Base-by-base conservation (phyloP, 1,284 basidiomycete genomes). In the Cutaneotrichosporon sp. region DNA sequence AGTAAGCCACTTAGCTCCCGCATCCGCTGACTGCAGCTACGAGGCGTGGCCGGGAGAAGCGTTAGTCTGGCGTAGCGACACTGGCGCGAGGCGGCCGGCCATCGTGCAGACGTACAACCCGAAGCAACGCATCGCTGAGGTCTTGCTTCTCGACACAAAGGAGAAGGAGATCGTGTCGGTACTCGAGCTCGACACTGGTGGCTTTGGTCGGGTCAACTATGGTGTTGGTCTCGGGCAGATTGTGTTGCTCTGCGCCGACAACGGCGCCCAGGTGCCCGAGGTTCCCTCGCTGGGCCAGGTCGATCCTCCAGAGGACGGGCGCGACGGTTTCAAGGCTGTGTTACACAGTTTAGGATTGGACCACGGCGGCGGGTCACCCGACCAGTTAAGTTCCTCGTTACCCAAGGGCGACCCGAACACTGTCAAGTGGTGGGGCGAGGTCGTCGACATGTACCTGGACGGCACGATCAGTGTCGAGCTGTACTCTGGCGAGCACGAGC, bases 1-100 rank as follows among this genome's bases (percentile, higher is more conserved):
- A 82, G 69, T 78, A 69, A 68, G 74, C 69, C 1, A 8, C 4
- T 2, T 16, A 6, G 10, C 14, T 18, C 8, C 8, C 9, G 7
- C 7, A 31, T n/a, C n/a, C n/a, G 36, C 58, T 64, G 25, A 64
- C 58, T n/a, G 18, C 29, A 64, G 57, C 43, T 74, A 76, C 56
- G 73, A 74, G 58, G 60, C 69, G 11, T 76, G 91, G 91, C 93
- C 93, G 4, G 93, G 94, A 29, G 92, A 97, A 70, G 87, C 91
- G 77, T 87, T 95, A 11, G 72, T 92, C n/a, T 94, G 90, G 87
- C 89, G 88, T 71, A 86, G 83, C 43, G 90, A 92, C 77, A 87
- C 86, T 51, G 82, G 82, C 53, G 71, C 84, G 81, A 59, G 60
- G 56, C 83, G 84, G 38, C 82, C 87, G 45, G 92, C 88, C 1